Base-by-base conservation (phyloP, 2,329 filamentous ascomycete species). In the Fusarium chlamydosporum region DNA sequence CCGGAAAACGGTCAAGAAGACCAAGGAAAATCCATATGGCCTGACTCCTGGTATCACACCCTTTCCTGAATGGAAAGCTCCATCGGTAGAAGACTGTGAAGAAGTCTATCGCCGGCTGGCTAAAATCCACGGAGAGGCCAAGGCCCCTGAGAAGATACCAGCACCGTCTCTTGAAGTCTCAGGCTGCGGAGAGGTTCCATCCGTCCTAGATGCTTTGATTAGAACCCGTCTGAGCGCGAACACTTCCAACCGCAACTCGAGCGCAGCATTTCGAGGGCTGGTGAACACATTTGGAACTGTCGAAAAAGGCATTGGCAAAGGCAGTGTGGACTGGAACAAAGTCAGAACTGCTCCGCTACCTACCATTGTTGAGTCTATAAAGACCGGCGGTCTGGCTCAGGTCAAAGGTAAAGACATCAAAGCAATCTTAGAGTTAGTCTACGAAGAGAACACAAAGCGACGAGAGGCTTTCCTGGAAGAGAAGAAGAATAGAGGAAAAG, bases 291-390 rank as follows among this genome's bases (percentile, higher is more conserved):
- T 75, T 40, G 72, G 72, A 4, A 63, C 64, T 27, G 41, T 75
- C 42, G 61, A 71, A 8, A 62, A 72, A 23, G 72, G 72, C 3
- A 71, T 75, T 38, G 72, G 72, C 13, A 64, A 75, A 41, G 72
- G 72, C 10, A 75, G 72, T 31, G 72, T 75, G 27, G 64, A 75
- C 33, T 75, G 72, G 72, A 69, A 75, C 35, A 74, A 66, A 15
- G 72, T 75, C 15, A 72, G 72, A 41, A 50, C 40, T 11, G 72
- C 72, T 15, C 65, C 72, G 3, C 52, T 75, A 27, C 66, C 75
- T 6, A 91, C 92, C 20, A 82, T 92, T 0, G 80, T 82, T 1
- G 77, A 83, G 6, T 86, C 89, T 0, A 85, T 92, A 15, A 80
- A 81, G 12, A 89, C 91, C 66, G 88, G 89, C 2, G 72, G 72